Conservation (phyloP, 306 rosid species). For the Argentina anserina region DNA sequence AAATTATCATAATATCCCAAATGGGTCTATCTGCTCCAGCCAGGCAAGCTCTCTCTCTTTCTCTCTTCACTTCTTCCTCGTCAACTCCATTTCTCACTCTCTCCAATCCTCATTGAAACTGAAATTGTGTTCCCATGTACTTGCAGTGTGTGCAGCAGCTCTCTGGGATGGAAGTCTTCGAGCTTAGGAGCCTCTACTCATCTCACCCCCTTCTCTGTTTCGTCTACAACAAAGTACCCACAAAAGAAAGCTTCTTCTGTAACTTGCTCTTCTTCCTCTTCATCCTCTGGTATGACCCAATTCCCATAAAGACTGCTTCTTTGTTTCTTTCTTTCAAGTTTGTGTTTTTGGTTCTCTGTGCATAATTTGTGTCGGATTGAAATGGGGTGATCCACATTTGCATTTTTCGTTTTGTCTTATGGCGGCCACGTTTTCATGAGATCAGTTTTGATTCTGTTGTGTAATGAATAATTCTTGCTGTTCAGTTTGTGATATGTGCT, state of each 20-base stretch:
- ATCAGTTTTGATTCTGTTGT: neutral
- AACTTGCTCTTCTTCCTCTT: constrained; percentile 51
- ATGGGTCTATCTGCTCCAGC: constrained; percentile 59
- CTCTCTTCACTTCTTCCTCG: neutral
- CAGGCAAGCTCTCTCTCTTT: constrained; percentile 35
- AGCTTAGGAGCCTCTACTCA: constrained; percentile 30
- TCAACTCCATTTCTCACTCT: constrained; percentile 15
- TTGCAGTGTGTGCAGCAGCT: constrained; percentile 40
- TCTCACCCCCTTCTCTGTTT: constrained; percentile 17
- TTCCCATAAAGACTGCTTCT: neutral
- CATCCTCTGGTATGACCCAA: constrained; percentile 49
- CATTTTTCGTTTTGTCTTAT: neutral
- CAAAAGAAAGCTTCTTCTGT: constrained; percentile 34
- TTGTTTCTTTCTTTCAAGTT: neutral
- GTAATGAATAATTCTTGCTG: neutral
- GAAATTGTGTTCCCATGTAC: constrained; percentile 1
- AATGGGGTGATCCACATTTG: constrained; percentile 16
- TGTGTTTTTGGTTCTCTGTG: neutral
- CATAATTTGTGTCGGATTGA: neutral
- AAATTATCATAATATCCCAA: neutral
- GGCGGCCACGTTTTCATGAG: neutral
- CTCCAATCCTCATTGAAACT: neutral
- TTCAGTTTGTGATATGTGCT: neutral
- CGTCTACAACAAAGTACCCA: constrained; percentile 29
- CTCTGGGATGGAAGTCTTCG: constrained; percentile 62